Percentiles rank a stretch among this genome's conserved stretches.
Evolutionary conservation across 495 filamentous ascomycete species (phyloP).

Genomic region (Thozetella sp.): DNA sequence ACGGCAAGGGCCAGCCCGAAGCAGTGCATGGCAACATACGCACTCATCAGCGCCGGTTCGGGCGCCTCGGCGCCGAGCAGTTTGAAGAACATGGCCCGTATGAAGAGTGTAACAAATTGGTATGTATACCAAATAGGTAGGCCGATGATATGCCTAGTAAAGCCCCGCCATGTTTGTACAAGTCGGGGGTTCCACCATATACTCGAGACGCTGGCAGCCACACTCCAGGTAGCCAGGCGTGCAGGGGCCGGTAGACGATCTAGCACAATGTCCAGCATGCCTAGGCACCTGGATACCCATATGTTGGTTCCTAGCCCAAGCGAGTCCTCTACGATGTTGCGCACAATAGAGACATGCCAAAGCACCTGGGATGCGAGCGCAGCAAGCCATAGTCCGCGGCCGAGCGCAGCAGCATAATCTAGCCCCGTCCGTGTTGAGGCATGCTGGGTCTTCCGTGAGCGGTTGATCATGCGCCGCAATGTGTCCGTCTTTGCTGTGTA

Average conservation of each 20-base stretch:
- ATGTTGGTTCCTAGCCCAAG: constrained; percentile 17
- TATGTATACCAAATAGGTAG: constrained; percentile 69
- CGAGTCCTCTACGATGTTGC: constrained; percentile 29
- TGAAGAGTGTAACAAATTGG: constrained; percentile 61
- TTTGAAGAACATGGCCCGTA: constrained; percentile 56
- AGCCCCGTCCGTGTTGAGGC: constrained; percentile 43
- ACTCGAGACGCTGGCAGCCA: constrained; percentile 55
- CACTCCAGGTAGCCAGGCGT: constrained; percentile 43
- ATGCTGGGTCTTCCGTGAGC: constrained; percentile 47
- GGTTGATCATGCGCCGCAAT: constrained; percentile 71
- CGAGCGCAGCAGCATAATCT: constrained; percentile 50
- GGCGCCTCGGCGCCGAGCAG: constrained; percentile 46
- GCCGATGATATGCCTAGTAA: constrained; percentile 64
- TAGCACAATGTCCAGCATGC: constrained; percentile 26
- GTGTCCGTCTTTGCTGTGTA: constrained; percentile 83
- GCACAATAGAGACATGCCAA: constrained; percentile 49
- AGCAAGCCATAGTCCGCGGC: constrained; percentile 52
- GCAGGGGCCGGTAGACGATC: constrained; percentile 25
- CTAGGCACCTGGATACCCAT: constrained; percentile 27
- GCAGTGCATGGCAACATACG: constrained; percentile 52
- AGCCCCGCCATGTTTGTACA: constrained; percentile 62
- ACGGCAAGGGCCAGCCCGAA: constrained; percentile 55
- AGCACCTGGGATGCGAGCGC: constrained; percentile 51
- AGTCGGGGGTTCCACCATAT: constrained; percentile 81
- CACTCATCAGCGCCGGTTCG: constrained; percentile 32